A percentile compares a stretch with the other conserved stretches of the same genome.
phyloP scores from a whole-genome alignment of 306 rosid genomes.

The Cercis canadensis region DNA sequence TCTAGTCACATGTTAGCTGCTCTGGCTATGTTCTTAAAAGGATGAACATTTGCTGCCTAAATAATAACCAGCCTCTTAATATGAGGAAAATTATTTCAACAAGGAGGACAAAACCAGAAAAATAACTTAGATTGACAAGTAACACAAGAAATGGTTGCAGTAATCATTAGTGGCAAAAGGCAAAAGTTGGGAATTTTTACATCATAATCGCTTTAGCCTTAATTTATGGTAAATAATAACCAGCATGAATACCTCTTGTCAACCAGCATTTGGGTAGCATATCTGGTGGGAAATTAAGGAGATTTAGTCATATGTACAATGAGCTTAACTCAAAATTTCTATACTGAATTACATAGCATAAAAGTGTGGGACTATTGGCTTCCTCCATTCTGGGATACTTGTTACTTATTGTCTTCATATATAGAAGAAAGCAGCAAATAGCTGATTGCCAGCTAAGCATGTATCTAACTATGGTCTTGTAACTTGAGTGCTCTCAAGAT shows the following conservation, averaged over 20 bases:
- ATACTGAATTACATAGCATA: background rate
- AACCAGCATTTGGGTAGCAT: background rate
- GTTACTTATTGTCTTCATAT: background rate
- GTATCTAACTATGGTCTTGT: background rate
- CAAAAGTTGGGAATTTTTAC: no score
- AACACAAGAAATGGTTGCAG: no score
- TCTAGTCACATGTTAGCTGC: no score
- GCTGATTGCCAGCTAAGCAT: background rate
- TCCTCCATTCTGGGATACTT: background rate
- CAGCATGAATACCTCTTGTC: background rate
- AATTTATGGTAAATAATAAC: background rate
- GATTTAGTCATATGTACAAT: no score
- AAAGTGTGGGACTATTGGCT: background rate
- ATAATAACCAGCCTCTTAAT: no score
- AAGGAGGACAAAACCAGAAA: no score
- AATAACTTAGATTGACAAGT: no score
- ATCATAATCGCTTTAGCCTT: background rate
- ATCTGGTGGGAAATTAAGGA: background rate
- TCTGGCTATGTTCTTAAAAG: no score
- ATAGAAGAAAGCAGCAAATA: background rate
- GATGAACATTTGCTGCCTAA: no score
- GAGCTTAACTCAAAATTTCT: background rate
- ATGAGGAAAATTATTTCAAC: no score
- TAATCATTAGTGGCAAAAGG: no score
- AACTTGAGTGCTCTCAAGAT: background rate